Evolutionary conservation across 495 filamentous ascomycete genomes (phyloP).

Genomic region (Xylaria scruposa): DNA sequence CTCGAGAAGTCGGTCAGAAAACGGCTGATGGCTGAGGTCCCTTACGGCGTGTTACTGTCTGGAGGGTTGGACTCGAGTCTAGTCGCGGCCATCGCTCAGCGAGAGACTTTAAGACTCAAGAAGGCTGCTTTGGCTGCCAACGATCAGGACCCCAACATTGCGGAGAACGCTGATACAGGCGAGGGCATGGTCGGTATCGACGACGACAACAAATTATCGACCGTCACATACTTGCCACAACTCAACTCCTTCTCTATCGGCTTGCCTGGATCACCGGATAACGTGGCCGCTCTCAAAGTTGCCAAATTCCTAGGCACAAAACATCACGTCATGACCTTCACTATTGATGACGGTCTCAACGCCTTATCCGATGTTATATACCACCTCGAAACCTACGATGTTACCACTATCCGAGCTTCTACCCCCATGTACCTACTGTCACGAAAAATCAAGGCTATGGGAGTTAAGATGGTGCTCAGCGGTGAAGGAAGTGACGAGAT

Average conservation of each 20-base stretch:
- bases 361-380: conserved; percentile 96
- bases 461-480: conserved; percentile 98
- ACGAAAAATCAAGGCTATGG: conserved; percentile 98
- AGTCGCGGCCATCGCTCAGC: conserved; percentile 92
- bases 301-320: conserved; percentile 95
- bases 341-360: conserved; percentile 93
- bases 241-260: conserved; percentile 99
- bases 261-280: conserved; percentile 88
- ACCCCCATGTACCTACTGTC: conserved; percentile 98
- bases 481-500: conserved; percentile 98
- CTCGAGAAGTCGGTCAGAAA: conserved; percentile 94
- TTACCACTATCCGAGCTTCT: conserved; percentile 97
- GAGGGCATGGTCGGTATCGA: conserved; percentile 91
- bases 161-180: conserved; percentile 57
- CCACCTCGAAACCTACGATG: conserved; percentile 96
- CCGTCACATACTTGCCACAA: conserved; percentile 90
- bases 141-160: conserved; percentile 42
- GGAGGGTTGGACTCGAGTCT: conserved; percentile 95
- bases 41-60: conserved; percentile 94
- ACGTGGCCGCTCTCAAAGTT: conserved; percentile 84
- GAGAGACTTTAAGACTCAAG: conserved; percentile 82
- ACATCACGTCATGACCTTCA: conserved; percentile 98
- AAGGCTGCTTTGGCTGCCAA: conserved; percentile 61
- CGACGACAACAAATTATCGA: conserved; percentile 84
- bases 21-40: conserved; percentile 97